Conservation (phyloP, 2,329 filamentous ascomycete species). For the Claviceps maximensis region DNA sequence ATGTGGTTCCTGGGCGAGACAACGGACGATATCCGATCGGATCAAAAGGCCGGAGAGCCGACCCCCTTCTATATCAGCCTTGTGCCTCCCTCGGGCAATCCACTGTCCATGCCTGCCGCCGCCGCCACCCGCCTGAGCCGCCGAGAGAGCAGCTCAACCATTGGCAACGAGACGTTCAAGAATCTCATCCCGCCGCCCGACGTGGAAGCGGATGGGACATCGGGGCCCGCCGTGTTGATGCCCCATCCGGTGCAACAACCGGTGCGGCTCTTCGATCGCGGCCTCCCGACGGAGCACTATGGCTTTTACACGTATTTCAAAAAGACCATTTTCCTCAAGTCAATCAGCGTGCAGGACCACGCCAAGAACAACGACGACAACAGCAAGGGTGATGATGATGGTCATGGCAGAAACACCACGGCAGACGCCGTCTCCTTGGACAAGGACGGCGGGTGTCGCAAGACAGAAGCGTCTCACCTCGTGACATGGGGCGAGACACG, state of each 20-base stretch:
- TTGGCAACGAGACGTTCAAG: constrained; percentile 15
- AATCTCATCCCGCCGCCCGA: constrained; percentile 49
- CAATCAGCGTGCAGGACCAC: constrained; percentile 33
- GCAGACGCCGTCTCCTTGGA: constrained; percentile 31
- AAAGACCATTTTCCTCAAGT: constrained; percentile 70
- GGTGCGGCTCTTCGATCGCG: constrained; percentile 73
- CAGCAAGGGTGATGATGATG: no score
- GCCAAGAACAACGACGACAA: constrained; percentile 17
- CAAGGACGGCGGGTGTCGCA: constrained; percentile 38
- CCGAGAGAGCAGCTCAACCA: constrained; percentile 9
- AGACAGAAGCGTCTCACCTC: constrained; percentile 39
- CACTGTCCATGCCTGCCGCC: constrained; percentile 12
- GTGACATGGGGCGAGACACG: constrained; percentile 48
- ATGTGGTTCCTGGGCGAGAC: constrained; percentile 75
- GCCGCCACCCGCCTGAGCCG: constrained; percentile 14
- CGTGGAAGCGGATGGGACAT: constrained; percentile 54
- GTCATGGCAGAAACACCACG: not conserved
- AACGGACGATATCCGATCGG: constrained; percentile 56
- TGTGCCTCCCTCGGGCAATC: constrained; percentile 30
- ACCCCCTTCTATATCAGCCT: constrained; percentile 84
- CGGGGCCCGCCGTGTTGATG: constrained; percentile 57
- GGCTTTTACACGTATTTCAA: constrained; percentile 90
- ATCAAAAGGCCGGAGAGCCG: constrained; percentile 66
- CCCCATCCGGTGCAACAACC: constrained; percentile 63
- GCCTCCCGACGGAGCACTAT: constrained; percentile 70